Evolutionary conservation across 129 eudicot genomes (phyloP).

Genomic region (Oenanthe sinensis): DNA sequence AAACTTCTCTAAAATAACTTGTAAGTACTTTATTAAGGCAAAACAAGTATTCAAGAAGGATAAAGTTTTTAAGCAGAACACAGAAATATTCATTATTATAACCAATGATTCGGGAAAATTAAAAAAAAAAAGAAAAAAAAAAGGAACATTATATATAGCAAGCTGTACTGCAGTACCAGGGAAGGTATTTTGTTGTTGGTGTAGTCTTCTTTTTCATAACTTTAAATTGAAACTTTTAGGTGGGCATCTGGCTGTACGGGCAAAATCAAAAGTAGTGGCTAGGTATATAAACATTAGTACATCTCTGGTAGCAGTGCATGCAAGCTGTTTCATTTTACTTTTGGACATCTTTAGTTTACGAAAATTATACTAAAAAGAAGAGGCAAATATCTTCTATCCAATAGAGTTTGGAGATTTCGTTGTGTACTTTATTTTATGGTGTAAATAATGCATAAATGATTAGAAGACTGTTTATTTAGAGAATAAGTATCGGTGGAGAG

Average conservation of each 20-base stretch:
- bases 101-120: too few relatives aligned
- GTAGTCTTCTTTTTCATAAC: not conserved
- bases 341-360: not conserved
- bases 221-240: not conserved
- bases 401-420: not conserved
- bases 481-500: not conserved
- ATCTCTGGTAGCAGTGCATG: constrained; percentile 4
- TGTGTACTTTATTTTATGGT: not conserved
- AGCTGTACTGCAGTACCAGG: not conserved
- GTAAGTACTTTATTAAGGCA: too few relatives aligned
- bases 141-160: not conserved
- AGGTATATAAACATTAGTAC: not conserved
- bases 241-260: constrained; percentile 6
- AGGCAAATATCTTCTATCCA: not conserved
- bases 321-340: constrained; percentile 3
- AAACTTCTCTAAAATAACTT: too few relatives aligned
- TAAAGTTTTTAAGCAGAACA: too few relatives aligned
- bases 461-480: not conserved
- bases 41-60: too few relatives aligned
- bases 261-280: not conserved
- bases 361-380: not conserved
- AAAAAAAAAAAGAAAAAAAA: not conserved
- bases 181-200: not conserved
- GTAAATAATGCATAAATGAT: not conserved
- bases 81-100: too few relatives aligned